phyloP scores from a whole-genome alignment of 148 eudicot species.

The Polygonum aviculare region DNA sequence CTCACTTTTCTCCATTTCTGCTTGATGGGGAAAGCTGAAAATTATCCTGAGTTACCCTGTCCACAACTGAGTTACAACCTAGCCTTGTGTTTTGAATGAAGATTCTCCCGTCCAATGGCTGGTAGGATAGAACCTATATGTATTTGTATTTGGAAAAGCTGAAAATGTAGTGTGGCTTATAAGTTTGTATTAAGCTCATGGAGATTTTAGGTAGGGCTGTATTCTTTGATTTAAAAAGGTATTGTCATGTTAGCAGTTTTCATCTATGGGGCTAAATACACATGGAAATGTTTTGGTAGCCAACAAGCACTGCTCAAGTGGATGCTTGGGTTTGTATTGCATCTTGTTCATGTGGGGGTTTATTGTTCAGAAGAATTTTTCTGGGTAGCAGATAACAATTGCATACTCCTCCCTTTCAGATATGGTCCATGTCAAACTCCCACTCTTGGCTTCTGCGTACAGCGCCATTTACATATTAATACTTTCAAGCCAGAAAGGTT shows the following conservation, averaged over 20 bases:
- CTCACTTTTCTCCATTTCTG: not conserved
- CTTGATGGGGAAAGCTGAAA: not conserved
- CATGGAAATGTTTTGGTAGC: not conserved
- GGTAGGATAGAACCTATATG: not conserved
- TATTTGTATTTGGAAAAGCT: not conserved
- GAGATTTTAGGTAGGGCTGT: not conserved
- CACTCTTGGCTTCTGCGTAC: slow-evolving; percentile 96
- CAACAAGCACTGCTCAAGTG: not conserved
- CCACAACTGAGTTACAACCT: not conserved
- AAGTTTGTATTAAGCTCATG: not conserved
- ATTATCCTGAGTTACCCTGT: not conserved
- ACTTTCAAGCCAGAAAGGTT: slow-evolving; percentile 84
- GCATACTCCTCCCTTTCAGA: slow-evolving; percentile 31
- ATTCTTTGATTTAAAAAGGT: not conserved
- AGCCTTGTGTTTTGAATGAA: not conserved
- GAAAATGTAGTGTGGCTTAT: not conserved
- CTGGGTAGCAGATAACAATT: not conserved
- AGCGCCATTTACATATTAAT: slow-evolving; percentile 75
- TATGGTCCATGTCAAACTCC: slow-evolving; percentile 99
- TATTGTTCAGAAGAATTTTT: not conserved
- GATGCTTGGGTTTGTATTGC: not conserved
- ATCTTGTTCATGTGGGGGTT: not conserved
- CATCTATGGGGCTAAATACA: not conserved
- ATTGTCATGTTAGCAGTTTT: not conserved
- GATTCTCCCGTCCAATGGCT: not conserved